phyloP scores from a whole-genome alignment of 2,329 filamentous ascomycete genomes.

The Verticillium nubilum region DNA sequence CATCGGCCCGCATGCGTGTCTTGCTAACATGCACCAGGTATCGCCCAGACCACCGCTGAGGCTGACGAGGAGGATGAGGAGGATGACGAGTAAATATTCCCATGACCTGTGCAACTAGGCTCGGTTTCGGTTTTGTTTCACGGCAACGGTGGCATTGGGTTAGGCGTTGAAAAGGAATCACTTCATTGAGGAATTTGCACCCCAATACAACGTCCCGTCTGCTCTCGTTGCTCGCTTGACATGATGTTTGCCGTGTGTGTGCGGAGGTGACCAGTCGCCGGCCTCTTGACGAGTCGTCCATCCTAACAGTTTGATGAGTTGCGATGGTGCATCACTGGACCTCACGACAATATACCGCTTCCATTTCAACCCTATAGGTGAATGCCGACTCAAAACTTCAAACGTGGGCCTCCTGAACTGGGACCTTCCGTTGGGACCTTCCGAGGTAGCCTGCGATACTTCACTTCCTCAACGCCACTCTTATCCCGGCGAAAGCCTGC shows the following conservation, averaged over 20 bases:
- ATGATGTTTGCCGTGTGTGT: background rate
- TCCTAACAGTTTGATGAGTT: too few relatives aligned
- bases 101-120: background rate
- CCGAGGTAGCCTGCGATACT: too few relatives aligned
- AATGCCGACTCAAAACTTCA: too few relatives aligned
- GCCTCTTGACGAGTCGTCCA: background rate
- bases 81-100: slow-evolving; percentile 55
- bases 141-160: slow-evolving; percentile 5
- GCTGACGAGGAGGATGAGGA: slow-evolving; percentile 63
- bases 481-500: too few relatives aligned
- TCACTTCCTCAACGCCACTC: too few relatives aligned
- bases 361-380: too few relatives aligned
- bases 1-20: too few relatives aligned
- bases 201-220: slow-evolving; percentile 5
- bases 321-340: too few relatives aligned
- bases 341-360: too few relatives aligned
- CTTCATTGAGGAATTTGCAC: slow-evolving; percentile 1
- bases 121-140: slow-evolving; percentile 1
- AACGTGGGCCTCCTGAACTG: too few relatives aligned
- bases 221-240: background rate
- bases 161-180: slow-evolving; percentile 9
- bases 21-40: slow-evolving; percentile 38
- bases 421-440: too few relatives aligned
- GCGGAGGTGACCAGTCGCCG: background rate
- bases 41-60: slow-evolving; percentile 75